Evolutionary conservation across 2,329 filamentous ascomycete species (phyloP).

Genomic region (Colletotrichum godetiae): DNA sequence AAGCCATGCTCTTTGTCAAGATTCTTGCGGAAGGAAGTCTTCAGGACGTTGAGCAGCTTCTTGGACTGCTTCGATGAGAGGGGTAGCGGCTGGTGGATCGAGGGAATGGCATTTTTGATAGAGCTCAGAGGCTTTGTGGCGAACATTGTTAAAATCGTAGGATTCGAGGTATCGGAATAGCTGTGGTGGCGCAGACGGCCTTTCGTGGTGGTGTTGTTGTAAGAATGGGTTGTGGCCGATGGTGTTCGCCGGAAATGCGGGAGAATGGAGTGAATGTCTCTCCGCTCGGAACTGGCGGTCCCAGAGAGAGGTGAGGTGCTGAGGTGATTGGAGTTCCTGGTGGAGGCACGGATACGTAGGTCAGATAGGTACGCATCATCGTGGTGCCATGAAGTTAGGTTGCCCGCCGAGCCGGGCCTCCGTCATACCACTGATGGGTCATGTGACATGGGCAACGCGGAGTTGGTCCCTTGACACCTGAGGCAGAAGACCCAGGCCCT

Average conservation of each 20-base stretch:
- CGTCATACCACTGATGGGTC: slow-evolving; percentile 25
- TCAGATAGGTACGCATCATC: slow-evolving; percentile 15
- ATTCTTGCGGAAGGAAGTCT: slow-evolving; percentile 66
- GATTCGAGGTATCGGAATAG: background rate
- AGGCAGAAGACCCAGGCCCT: background rate
- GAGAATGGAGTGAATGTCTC: background rate
- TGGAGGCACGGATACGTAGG: background rate
- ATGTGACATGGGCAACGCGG: slow-evolving; percentile 18
- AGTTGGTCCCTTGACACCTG: background rate
- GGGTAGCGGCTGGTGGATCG: slow-evolving; percentile 64
- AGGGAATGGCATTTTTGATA: slow-evolving; percentile 54
- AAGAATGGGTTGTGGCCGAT: background rate
- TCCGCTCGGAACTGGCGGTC: background rate
- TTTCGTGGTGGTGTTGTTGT: background rate
- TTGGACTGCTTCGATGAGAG: slow-evolving; percentile 63
- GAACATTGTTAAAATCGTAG: slow-evolving; percentile 42
- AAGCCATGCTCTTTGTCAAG: slow-evolving; percentile 69
- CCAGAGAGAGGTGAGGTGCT: background rate
- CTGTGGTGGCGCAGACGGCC: background rate
- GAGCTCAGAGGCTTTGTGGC: slow-evolving; percentile 50
- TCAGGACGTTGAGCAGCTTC: slow-evolving; percentile 66
- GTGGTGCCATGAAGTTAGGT: slow-evolving; percentile 14
- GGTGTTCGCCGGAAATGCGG: background rate
- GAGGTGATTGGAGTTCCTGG: background rate
- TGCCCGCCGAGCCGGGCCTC: background rate